Conservation (phyloP, 805 yeast species). For the Sugiyamaella chiloensis region DNA sequence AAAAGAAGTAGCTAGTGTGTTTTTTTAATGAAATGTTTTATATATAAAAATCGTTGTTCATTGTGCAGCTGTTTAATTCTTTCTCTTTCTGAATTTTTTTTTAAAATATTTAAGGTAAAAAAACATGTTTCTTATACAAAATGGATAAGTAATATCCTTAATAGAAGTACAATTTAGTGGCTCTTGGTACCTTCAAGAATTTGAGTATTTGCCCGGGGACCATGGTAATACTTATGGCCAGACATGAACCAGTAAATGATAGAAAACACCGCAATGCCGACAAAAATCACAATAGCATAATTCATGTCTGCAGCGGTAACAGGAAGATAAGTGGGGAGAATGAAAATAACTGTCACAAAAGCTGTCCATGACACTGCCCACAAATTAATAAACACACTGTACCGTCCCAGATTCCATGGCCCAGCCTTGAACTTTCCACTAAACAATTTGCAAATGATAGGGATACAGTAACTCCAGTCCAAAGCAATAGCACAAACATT, state of each 20-base stretch:
- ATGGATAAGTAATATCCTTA: too few species aligned
- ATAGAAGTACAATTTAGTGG: too few species aligned
- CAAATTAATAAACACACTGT: slow-evolving; percentile 19
- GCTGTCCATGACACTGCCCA: slow-evolving; percentile 26
- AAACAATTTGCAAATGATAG: slow-evolving; percentile 37
- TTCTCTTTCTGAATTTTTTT: too few species aligned
- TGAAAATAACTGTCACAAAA: slow-evolving; percentile 23
- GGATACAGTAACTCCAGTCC: slow-evolving; percentile 73
- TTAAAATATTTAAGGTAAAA: too few species aligned
- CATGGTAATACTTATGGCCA: slow-evolving; percentile 23
- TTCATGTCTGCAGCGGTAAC: slow-evolving; percentile 46
- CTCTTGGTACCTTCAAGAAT: slow-evolving; percentile 7
- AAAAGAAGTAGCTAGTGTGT: too few species aligned
- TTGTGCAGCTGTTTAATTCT: too few species aligned
- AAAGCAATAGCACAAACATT: slow-evolving; percentile 77
- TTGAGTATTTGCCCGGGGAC: slow-evolving; percentile 21
- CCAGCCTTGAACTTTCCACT: slow-evolving; percentile 19
- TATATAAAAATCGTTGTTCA: too few species aligned
- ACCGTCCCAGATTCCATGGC: slow-evolving; percentile 22
- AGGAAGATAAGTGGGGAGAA: slow-evolving; percentile 35
- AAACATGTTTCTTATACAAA: too few species aligned
- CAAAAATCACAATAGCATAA: slow-evolving; percentile 66
- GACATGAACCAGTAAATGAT: slow-evolving; percentile 51
- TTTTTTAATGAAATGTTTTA: too few species aligned
- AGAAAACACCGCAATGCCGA: slow-evolving; percentile 46